Percentiles rank a stretch among this genome's conserved stretches.
Evolutionary conservation across 176 grass and related monocot species (phyloP).

Genomic region (Carex cristatella): DNA sequence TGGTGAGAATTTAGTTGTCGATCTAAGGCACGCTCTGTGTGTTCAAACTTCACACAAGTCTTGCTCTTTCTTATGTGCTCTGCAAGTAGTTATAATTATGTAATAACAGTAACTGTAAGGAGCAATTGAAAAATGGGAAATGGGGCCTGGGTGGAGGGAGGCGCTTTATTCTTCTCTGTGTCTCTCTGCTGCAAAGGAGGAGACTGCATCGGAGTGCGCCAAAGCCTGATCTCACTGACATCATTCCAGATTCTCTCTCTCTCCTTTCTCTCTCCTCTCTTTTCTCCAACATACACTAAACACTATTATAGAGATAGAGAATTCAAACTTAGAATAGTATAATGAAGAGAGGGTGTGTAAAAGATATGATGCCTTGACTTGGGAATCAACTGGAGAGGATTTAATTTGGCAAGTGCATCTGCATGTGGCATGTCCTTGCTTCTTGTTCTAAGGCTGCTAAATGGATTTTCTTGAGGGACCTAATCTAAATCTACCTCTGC

Average conservation of each 20-base stretch:
- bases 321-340: not conserved
- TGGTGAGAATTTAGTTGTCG: not conserved
- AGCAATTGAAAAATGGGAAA: too few relatives aligned
- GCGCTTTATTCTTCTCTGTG: slow-evolving; percentile 18
- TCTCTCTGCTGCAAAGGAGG: slow-evolving; percentile 11
- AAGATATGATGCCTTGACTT: not conserved
- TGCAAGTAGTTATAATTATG: too few relatives aligned
- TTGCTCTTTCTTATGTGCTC: not conserved
- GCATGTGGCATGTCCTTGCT: slow-evolving; percentile 18
- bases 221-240: slow-evolving; percentile 85
- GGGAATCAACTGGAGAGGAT: slow-evolving; percentile 8
- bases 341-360: too few relatives aligned
- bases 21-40: not conserved
- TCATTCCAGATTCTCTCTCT: slow-evolving; percentile 40
- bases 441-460: slow-evolving; percentile 24
- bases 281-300: not conserved
- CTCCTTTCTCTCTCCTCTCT: not conserved
- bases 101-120: not conserved
- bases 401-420: slow-evolving; percentile 13
- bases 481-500: slow-evolving; percentile 1
- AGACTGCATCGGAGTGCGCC: slow-evolving; percentile 70
- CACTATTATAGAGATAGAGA: not conserved
- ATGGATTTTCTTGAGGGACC: slow-evolving; percentile 23
- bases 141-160: not conserved
- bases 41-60: not conserved